A percentile compares a stretch with the other conserved stretches of the same genome.
Conservation (phyloP, 148 eudicot species). For the Cornus florida region DNA sequence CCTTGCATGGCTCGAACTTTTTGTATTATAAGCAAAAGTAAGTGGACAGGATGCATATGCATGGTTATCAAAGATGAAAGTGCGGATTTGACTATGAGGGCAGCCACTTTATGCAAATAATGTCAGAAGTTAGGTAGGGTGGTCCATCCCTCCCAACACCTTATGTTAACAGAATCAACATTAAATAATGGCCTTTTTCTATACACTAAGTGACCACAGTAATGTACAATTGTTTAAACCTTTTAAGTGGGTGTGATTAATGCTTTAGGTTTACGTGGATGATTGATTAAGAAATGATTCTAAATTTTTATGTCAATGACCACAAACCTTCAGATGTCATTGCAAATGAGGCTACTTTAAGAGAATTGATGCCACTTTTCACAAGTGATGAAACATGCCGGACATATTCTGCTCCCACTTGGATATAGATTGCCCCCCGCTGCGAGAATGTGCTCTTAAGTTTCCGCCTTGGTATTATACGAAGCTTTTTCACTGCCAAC, state of each 20-base stretch:
- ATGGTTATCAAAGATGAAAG: neutral
- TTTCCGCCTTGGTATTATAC: constrained; percentile 67
- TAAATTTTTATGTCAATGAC: neutral
- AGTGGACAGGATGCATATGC: neutral
- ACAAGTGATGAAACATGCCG: constrained; percentile 72
- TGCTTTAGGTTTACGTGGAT: neutral
- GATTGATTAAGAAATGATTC: neutral
- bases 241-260: neutral
- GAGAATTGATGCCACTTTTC: constrained; percentile 64
- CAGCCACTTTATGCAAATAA: neutral
- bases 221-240: neutral
- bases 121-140: neutral
- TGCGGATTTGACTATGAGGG: neutral
- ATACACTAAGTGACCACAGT: neutral
- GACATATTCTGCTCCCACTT: constrained; percentile 73
- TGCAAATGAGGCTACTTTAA: constrained; percentile 46
- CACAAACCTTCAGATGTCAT: constrained; percentile 66
- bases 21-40: neutral
- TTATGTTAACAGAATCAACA: neutral
- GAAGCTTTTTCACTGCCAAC: constrained; percentile 66
- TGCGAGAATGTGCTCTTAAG: constrained; percentile 63
- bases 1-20: no score
- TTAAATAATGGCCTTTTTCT: neutral
- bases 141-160: neutral
- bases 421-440: constrained; percentile 62